phyloP scores from a whole-genome alignment of 257 asterid species.

The Ehretia macrophylla region DNA sequence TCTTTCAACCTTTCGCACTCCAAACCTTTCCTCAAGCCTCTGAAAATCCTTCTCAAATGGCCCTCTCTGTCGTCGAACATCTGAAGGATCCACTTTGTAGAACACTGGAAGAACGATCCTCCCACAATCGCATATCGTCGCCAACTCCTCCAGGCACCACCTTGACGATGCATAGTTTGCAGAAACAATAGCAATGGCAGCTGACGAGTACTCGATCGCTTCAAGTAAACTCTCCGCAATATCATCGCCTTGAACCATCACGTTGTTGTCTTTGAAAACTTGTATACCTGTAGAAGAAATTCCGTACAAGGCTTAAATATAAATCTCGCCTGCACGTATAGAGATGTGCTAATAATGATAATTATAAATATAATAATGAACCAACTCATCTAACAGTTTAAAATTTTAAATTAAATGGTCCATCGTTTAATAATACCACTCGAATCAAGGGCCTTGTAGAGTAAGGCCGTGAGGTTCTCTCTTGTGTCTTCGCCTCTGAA shows the following conservation, averaged over 20 bases:
- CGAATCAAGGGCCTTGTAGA: conserved; percentile 18
- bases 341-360: too few species aligned
- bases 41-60: conserved; percentile 16
- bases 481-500: conserved; percentile 38
- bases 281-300: too few species aligned
- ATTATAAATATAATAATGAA: too few species aligned
- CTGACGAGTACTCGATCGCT: conserved; percentile 15
- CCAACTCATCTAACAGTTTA: too few species aligned
- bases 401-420: too few species aligned
- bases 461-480: conserved; percentile 5
- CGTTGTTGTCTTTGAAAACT: conserved; percentile 26
- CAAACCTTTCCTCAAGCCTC: conserved; percentile 15
- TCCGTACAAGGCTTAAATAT: too few species aligned
- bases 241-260: conserved; percentile 24
- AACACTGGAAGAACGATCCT: conserved; percentile 24
- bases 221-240: conserved; percentile 1
- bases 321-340: too few species aligned
- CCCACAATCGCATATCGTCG: conserved; percentile 13
- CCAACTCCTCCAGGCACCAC: conserved; percentile 38
- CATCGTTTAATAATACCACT: too few species aligned
- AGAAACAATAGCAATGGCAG: conserved; percentile 30
- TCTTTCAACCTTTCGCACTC: conserved; percentile 13
- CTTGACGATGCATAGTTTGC: conserved; percentile 25
- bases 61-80: conserved; percentile 28
- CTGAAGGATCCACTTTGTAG: conserved; percentile 22